Percentiles rank a stretch among this genome's conserved stretches.
Conservation (phyloP, 768 basidiomycete species). For the Candolleomyces aberdarensis region DNA sequence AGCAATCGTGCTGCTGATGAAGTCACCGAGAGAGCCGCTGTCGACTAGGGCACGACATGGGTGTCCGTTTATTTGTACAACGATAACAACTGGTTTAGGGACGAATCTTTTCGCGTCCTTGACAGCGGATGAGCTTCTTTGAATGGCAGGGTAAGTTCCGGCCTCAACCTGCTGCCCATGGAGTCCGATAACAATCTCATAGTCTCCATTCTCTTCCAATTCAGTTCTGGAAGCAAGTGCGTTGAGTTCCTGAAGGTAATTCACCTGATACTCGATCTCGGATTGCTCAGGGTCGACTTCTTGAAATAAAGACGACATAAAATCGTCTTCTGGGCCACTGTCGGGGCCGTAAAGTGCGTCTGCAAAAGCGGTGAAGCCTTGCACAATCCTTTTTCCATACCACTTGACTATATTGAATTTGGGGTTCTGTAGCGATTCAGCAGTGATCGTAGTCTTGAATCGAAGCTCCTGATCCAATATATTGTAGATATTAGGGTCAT, state of each 20-base stretch:
- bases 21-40: conserved; percentile 37
- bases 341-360: neutral
- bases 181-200: neutral
- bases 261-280: neutral
- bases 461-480: neutral
- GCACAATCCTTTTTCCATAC: neutral
- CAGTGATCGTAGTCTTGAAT: neutral
- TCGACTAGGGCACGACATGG: conserved; percentile 32
- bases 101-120: conserved; percentile 11
- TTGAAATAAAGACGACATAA: neutral
- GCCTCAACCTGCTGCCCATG: conserved; percentile 2
- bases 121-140: conserved; percentile 10
- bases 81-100: conserved; percentile 32
- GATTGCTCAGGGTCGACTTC: neutral
- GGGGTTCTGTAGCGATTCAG: neutral
- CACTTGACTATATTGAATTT: neutral
- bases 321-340: neutral
- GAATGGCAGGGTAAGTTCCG: conserved; percentile 5
- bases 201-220: neutral
- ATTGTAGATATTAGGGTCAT: neutral
- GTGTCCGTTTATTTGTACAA: conserved; percentile 28
- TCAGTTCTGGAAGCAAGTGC: neutral
- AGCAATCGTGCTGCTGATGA: conserved; percentile 33
- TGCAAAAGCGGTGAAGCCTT: neutral
- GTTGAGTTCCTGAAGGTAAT: neutral